Conservation (phyloP, 2,329 filamentous ascomycete genomes). For the Neopestalotiopsis rosae region DNA sequence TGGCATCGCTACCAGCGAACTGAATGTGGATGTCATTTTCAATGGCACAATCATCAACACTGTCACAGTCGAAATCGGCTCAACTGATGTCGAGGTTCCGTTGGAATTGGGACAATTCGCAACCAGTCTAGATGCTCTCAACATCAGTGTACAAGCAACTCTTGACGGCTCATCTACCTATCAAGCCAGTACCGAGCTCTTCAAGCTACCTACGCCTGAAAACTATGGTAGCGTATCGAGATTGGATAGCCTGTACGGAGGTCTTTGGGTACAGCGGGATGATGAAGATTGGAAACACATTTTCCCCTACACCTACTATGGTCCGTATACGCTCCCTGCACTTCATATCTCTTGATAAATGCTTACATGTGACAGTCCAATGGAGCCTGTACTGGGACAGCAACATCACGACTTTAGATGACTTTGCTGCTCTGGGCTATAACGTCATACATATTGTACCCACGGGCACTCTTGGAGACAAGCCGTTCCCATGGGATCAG, state of each 20-base stretch:
- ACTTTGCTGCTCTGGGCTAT: conserved; percentile 25
- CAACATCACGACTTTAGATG: conserved; percentile 25
- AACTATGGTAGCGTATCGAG: conserved; percentile 26
- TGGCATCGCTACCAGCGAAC: not conserved
- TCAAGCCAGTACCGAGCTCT: conserved; percentile 21
- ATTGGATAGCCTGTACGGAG: conserved; percentile 26
- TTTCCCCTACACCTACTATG: conserved; percentile 27
- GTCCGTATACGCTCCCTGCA: not conserved
- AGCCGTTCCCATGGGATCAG: conserved; percentile 26
- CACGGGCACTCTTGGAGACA: conserved; percentile 23
- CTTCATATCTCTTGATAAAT: too few species aligned
- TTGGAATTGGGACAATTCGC: conserved; percentile 20
- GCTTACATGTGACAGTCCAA: conserved; percentile 19
- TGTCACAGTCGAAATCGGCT: conserved; percentile 21
- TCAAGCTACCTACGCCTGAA: conserved; percentile 23
- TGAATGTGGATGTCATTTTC: conserved; percentile 10
- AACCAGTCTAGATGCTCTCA: conserved; percentile 20
- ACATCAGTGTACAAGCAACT: conserved; percentile 21
- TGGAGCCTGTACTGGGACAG: conserved; percentile 29
- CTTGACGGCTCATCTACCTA: conserved; percentile 20
- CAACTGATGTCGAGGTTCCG: conserved; percentile 21
- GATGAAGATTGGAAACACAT: conserved; percentile 24
- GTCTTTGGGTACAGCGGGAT: conserved; percentile 24
- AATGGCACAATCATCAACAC: conserved; percentile 4
- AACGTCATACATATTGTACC: conserved; percentile 30